Base-by-base conservation (phyloP, 108 stramenopile genomes). In the Nannochloropsis gaditana region DNA sequence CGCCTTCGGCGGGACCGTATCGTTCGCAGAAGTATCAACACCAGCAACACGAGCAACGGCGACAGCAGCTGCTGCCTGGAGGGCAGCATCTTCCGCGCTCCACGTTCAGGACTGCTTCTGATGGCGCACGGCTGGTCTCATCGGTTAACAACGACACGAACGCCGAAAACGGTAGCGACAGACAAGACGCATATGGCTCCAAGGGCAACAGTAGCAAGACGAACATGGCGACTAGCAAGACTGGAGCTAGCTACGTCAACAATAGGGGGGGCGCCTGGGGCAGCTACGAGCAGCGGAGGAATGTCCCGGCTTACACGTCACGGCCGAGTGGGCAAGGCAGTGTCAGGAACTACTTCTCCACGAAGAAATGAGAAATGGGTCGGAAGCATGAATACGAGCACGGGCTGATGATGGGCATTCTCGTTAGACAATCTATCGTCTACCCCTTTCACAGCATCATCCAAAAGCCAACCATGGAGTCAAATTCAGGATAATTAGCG, bases 21-120 rank as follows among this genome's bases (percentile, higher is more conserved):
- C 59, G 59, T n/a, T n/a, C 59, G 59, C 59, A 73, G n/a, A 15
- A n/a, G 59, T 73, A 73, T n/a, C 59, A 73, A 73, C 59, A 73
- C 15, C 59, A 3, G 6, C 59, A 73, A 8, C 59, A 73, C 3
- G 19, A 73, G 59, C 59, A 73, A n/a, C 6, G 8, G 8, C 59
- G n/a, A n/a, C 59, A 73, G 59, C 59, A 73, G 8, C 59, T n/a
- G 59, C 59, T n/a, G 59, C 59, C 15, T n/a, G 19, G n/a, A 73
- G 19, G n/a, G 4, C 59, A 73, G 6, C 59, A 73, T 4, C 59
- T n/a, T n/a, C 59, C 15, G 15, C 10, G 11, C 47, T 11, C 47
- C 47, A 50, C 47, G 0, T 11, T 50, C 47, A 50, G 47, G 11
- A 10, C 31, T 31, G 31, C 31, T 31, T 31, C 31, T 31, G 1